Evolutionary conservation across 2,329 filamentous ascomycete species (phyloP), one percentile per base, ranked within the genome.

Genomic region (Ophiosphaerella herpotricha): DNA sequence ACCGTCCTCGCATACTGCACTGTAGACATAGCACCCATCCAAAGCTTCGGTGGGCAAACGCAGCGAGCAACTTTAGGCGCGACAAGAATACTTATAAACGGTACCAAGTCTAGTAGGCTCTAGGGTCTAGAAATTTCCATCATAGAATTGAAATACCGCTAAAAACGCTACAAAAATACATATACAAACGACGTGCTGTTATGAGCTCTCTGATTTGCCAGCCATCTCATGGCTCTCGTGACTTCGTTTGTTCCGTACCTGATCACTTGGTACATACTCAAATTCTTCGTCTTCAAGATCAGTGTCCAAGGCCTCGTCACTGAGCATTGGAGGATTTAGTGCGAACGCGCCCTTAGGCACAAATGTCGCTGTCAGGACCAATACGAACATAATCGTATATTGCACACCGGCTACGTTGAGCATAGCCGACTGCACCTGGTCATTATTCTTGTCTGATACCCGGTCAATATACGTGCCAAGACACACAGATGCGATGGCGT

Each of bases 381-480:
- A 52, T 1, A 64, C 66, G 7, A 64, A 66, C 29, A 80, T 71
- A 11, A 80, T 62, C 0, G 77, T 77, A 48, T 78, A 79, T 54
- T 81, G 79, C 13, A 80, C 72, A 23, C 77, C 78, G 3, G 70
- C 77, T 7, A 79, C 74, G 38, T 77, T 77, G 4, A 70, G 57
- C 8, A 82, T 67, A 1, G 76, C 78, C 1, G 52, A 48, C 32
- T 73, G 71, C 14, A 79, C 75, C 39, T 75, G 64, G 7, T 70
- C 70, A 18, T 67, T 60, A 39, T 68, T 56, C 1, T 59, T 61
- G 23, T 69, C 72, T 26, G 72, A 78, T 9, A 79, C 66, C 2
- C 64, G 60, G 48, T 80, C 78, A 45, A 79, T 72, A 54, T 80
- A 80, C 12, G 67, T 66, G 2, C 78, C 79, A 2, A 82, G 71